Evolutionary conservation across 805 yeast species (phyloP).

Genomic region (Schwanniomyces occidentalis): DNA sequence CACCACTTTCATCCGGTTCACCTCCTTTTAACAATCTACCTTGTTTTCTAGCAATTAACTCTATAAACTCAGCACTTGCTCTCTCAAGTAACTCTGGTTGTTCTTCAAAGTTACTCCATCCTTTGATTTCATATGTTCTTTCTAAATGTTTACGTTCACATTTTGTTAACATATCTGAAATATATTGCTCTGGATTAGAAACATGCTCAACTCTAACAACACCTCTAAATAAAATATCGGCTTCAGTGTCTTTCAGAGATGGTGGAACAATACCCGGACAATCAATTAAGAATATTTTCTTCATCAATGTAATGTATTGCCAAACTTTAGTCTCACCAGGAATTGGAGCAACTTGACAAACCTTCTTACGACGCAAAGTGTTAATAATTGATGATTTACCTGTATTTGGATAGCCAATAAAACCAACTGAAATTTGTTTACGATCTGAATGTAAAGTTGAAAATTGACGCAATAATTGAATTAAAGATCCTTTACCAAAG

Average conservation of each 20-base stretch:
- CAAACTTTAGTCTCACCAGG: constrained; percentile 99
- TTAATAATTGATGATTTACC: constrained; percentile 96
- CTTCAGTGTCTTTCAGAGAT: constrained; percentile 80
- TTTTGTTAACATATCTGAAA: constrained; percentile 79
- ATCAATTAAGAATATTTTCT: constrained; percentile 90
- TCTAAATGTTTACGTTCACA: constrained; percentile 90
- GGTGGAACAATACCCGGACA: constrained; percentile 99
- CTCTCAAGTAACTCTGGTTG: constrained; percentile 47
- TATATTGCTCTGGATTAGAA: constrained; percentile 90
- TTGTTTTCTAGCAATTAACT: constrained; percentile 85
- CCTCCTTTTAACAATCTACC: constrained; percentile 96
- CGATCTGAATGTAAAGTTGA: constrained; percentile 88
- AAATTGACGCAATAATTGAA: constrained; percentile 90
- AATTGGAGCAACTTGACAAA: constrained; percentile 95
- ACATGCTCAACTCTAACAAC: constrained; percentile 99
- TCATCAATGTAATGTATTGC: constrained; percentile 98
- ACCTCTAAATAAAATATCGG: constrained; percentile 92
- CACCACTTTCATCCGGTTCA: constrained; percentile 94
- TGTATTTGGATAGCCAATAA: constrained; percentile 97
- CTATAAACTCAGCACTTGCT: constrained; percentile 69
- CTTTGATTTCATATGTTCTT: constrained; percentile 91
- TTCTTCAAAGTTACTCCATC: constrained; percentile 64
- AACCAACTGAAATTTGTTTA: constrained; percentile 94
- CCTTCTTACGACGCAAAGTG: constrained; percentile 91
- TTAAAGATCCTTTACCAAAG: constrained; percentile 95